Evolutionary conservation across 208 protist species (phyloP).

Genomic region (Acanthamoeba royreba): DNA sequence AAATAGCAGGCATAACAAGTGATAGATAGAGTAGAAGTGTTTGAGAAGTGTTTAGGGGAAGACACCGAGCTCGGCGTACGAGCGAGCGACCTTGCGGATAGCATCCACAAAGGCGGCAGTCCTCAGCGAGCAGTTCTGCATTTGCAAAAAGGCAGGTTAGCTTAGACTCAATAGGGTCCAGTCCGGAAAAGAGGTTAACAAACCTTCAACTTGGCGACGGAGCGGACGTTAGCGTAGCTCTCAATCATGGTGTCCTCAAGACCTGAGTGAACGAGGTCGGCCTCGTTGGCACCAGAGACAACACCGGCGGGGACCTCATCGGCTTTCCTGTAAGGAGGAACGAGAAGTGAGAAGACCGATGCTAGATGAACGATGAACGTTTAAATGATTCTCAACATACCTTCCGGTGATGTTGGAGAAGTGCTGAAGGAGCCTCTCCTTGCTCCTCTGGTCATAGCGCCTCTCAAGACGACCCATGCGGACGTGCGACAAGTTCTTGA

Average conservation of each 20-base stretch:
- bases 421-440: constrained; percentile 68
- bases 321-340: neutral
- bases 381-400: too few species aligned
- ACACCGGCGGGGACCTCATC: constrained; percentile 60
- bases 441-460: constrained; percentile 77
- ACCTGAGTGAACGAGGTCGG: constrained; percentile 81
- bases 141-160: constrained; percentile 41
- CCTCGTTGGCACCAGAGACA: constrained; percentile 78
- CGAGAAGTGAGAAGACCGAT: neutral
- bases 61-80: neutral
- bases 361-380: neutral
- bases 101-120: constrained; percentile 53
- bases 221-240: constrained; percentile 68
- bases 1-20: too few species aligned
- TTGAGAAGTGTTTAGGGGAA: constrained; percentile 19
- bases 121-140: constrained; percentile 15
- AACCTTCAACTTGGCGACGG: constrained; percentile 64
- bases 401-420: constrained; percentile 54
- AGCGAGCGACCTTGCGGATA: constrained; percentile 36
- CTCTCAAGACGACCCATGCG: constrained; percentile 81
- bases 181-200: neutral
- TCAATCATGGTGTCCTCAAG: constrained; percentile 85
- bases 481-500: constrained; percentile 87
- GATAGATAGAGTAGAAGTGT: too few species aligned
- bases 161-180: constrained; percentile 45